phyloP scores from a whole-genome alignment of 768 basidiomycete species.

The Boletus reticuloceps region DNA sequence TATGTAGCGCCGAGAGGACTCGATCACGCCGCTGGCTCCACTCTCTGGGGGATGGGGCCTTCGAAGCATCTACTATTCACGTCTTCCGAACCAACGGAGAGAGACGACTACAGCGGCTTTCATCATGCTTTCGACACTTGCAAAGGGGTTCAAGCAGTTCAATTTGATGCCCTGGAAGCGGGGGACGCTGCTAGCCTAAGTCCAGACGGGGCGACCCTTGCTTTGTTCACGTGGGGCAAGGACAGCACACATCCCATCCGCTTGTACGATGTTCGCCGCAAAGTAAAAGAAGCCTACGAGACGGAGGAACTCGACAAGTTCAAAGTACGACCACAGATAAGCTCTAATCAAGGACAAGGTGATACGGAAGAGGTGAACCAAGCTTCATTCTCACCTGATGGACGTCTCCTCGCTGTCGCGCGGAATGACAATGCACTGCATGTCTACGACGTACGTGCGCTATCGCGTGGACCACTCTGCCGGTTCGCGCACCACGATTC shows the following conservation, averaged over 20 bases:
- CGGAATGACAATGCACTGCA: conserved; percentile 58
- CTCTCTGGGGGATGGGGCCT: conserved; percentile 49
- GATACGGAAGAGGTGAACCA: conserved; percentile 44
- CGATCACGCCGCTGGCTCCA: conserved; percentile 40
- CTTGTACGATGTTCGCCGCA: conserved; percentile 50
- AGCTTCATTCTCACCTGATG: conserved; percentile 58
- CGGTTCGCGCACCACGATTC: conserved; percentile 48
- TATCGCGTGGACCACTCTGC: conserved; percentile 44
- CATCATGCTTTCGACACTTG: conserved; percentile 52
- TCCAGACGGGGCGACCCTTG: conserved; percentile 38
- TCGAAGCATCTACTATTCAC: conserved; percentile 47
- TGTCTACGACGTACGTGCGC: conserved; percentile 60
- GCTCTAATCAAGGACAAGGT: conserved; percentile 6
- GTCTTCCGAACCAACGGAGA: conserved; percentile 48
- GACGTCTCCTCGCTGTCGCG: conserved; percentile 56
- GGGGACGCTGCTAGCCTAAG: conserved; percentile 54
- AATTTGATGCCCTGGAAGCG: conserved; percentile 46
- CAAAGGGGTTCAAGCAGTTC: conserved; percentile 21
- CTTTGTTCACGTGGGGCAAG: conserved; percentile 30
- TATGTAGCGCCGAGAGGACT: conserved; percentile 13
- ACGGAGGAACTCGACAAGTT: conserved; percentile 38
- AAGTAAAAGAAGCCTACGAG: conserved; percentile 25
- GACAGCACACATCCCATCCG: conserved; percentile 37
- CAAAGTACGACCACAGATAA: neutral
- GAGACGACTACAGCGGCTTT: conserved; percentile 32